Evolutionary conservation across 768 basidiomycete genomes (phyloP).

Genomic region (Termitomyces sp.): DNA sequence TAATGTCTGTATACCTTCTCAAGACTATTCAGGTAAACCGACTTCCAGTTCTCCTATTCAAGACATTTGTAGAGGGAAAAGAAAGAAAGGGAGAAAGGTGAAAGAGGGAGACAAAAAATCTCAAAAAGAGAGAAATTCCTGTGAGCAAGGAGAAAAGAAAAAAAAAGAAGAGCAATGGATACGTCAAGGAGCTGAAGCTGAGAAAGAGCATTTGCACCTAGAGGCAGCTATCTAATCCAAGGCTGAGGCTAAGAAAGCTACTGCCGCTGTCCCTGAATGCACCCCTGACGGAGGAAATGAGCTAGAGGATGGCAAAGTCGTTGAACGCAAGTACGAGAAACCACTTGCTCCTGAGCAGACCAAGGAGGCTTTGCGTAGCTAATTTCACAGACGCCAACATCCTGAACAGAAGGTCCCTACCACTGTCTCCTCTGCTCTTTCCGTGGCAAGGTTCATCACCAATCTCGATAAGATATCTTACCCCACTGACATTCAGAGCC

Average conservation of each 20-base stretch:
- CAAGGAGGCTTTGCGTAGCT: conserved; percentile 47
- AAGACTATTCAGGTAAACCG: too few relatives aligned
- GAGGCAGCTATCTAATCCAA: conserved; percentile 35
- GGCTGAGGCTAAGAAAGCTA: conserved; percentile 20
- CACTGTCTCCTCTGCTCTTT: conserved; percentile 60
- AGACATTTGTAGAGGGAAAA: too few relatives aligned
- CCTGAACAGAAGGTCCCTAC: conserved; percentile 26
- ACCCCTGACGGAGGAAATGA: too few relatives aligned
- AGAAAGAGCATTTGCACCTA: conserved; percentile 26
- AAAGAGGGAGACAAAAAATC: too few relatives aligned
- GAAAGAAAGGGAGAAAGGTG: too few relatives aligned
- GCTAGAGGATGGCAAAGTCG: too few relatives aligned
- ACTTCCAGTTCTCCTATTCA: too few relatives aligned
- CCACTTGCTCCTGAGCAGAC: too few relatives aligned
- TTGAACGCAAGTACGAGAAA: too few relatives aligned
- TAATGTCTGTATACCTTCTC: too few relatives aligned
- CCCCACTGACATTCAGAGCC: conserved; percentile 78
- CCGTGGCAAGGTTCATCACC: conserved; percentile 80
- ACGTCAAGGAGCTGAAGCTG: conserved; percentile 35
- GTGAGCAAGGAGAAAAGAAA: conserved; percentile 11
- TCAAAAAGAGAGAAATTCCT: too few relatives aligned
- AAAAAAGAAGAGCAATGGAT: conserved; percentile 33
- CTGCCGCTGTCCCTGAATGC: conserved; percentile 3
- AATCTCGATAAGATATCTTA: conserved; percentile 75
- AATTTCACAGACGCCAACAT: conserved; percentile 55